A percentile compares a stretch with the other conserved stretches of the same genome.
These are phyloP conservation scores for Saccharomycopsis malanga DNA, from an alignment of 805 yeast genomes.

Conservation along the genomic window DNA sequence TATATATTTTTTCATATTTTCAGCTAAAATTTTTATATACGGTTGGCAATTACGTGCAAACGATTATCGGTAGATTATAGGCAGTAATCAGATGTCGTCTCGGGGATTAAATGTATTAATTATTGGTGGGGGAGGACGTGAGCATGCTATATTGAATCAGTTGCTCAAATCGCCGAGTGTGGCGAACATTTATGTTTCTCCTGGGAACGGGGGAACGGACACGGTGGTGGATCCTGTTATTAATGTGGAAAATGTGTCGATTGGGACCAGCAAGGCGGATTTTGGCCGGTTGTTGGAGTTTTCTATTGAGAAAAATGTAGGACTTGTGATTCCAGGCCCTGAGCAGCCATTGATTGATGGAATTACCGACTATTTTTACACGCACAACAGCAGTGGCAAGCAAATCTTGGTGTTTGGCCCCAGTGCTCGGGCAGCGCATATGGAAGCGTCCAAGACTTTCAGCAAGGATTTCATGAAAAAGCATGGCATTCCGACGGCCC, in stretches of 20 bases:
- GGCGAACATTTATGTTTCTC: constrained; percentile 76
- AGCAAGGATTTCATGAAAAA: constrained; percentile 90
- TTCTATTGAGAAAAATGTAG: constrained; percentile 59
- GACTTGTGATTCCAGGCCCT: constrained; percentile 94
- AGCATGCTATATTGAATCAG: constrained; percentile 93
- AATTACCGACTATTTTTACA: constrained; percentile 53
- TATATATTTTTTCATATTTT: too few species aligned
- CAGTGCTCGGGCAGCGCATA: constrained; percentile 75
- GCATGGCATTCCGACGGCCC: constrained; percentile 92
- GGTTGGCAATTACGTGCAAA: too few species aligned
- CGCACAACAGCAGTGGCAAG: constrained; percentile 25
- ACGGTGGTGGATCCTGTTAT: constrained; percentile 37
- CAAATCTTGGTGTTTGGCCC: constrained; percentile 96
- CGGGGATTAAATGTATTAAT: constrained; percentile 56
- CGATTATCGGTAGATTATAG: too few species aligned
- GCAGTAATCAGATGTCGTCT: too few species aligned
- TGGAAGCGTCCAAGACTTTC: constrained; percentile 96
- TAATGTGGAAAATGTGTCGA: constrained; percentile 46
- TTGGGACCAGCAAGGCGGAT: constrained; percentile 58
- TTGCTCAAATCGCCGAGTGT: constrained; percentile 73
- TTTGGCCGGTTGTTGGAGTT: constrained; percentile 66
- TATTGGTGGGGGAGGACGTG: constrained; percentile 98
- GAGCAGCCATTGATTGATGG: constrained; percentile 98
- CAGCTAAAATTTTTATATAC: too few species aligned
- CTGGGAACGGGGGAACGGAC: constrained; percentile 86